Evolutionary conservation across 176 grass and related monocot species (phyloP).

Genomic region (Juncus inflexus): DNA sequence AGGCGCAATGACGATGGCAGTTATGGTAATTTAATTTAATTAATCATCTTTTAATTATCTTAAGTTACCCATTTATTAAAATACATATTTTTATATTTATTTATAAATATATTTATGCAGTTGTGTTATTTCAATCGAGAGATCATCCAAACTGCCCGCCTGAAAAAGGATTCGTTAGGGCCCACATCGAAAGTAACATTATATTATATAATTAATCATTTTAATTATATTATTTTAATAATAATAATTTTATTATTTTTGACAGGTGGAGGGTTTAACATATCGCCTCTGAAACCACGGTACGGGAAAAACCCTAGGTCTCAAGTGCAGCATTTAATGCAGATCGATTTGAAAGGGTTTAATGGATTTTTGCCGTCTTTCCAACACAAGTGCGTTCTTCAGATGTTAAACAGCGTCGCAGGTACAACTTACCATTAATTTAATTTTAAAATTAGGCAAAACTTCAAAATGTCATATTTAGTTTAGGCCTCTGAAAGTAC

Average conservation of each 20-base stretch:
- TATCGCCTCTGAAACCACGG: constrained; percentile 82
- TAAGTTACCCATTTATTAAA: constrained; percentile 12
- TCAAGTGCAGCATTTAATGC: constrained; percentile 97
- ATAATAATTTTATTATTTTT: constrained; percentile 17
- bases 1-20: constrained; percentile 98
- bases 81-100: neutral
- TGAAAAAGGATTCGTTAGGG: constrained; percentile 96
- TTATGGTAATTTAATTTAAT: constrained; percentile 58
- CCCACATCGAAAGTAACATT: constrained; percentile 81
- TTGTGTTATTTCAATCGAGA: constrained; percentile 94
- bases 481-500: no score
- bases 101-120: constrained; percentile 41
- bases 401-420: constrained; percentile 96
- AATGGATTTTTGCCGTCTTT: constrained; percentile 77
- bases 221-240: constrained; percentile 3
- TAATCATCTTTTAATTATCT: constrained; percentile 24
- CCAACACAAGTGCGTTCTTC: constrained; percentile 92
- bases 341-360: constrained; percentile 97
- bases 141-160: constrained; percentile 90
- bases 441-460: no score
- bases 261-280: constrained; percentile 94
- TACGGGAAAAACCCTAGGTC: constrained; percentile 64
- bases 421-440: constrained; percentile 33
- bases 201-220: constrained; percentile 9
- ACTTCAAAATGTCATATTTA: no score